A percentile compares a stretch with the other conserved stretches of the same genome.
These are phyloP conservation scores for Umbelopsis sp. DNA, from an alignment of 192 early-diverging fungal species.

Conservation along the genomic window DNA sequence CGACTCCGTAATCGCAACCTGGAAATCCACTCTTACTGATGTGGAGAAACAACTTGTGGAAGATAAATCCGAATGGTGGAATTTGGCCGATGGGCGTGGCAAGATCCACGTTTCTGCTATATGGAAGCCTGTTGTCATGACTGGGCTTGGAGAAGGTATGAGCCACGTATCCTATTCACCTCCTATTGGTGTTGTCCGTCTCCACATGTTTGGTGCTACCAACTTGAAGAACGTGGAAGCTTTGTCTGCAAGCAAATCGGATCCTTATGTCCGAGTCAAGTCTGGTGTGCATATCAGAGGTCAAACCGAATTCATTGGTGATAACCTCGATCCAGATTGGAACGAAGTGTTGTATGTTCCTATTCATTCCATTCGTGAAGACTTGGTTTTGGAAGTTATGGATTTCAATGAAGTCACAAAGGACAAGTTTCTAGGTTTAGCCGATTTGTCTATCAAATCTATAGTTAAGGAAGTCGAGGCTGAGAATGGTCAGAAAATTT, in stretches of 20 bases:
- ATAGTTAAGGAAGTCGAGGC: constrained; percentile 55
- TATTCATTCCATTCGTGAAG: constrained; percentile 75
- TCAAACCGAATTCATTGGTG: constrained; percentile 78
- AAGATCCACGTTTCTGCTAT: constrained; percentile 43
- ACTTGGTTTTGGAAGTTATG: constrained; percentile 75
- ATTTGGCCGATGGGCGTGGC: constrained; percentile 40
- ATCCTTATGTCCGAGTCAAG: constrained; percentile 86
- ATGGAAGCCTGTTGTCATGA: constrained; percentile 84
- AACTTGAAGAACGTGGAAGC: constrained; percentile 85
- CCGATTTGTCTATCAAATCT: constrained; percentile 61
- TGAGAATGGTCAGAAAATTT: constrained; percentile 31
- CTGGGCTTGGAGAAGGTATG: constrained; percentile 51
- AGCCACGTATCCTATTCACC: constrained; percentile 47
- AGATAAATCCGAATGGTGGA: constrained; percentile 48
- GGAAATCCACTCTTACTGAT: constrained; percentile 35
- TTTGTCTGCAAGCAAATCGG: constrained; percentile 78
- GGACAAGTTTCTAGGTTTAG: constrained; percentile 83
- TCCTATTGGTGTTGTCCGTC: constrained; percentile 80
- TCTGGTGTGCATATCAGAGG: constrained; percentile 63
- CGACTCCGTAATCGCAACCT: constrained; percentile 36
- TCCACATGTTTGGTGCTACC: constrained; percentile 74
- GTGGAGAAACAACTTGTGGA: constrained; percentile 29
- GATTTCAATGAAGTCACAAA: constrained; percentile 89
- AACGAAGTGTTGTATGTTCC: constrained; percentile 87
- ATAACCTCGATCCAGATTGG: constrained; percentile 89